phyloP scores from a whole-genome alignment of 371 early-diverging fungal genomes.

The Amoeboaphelidium occidentale region DNA sequence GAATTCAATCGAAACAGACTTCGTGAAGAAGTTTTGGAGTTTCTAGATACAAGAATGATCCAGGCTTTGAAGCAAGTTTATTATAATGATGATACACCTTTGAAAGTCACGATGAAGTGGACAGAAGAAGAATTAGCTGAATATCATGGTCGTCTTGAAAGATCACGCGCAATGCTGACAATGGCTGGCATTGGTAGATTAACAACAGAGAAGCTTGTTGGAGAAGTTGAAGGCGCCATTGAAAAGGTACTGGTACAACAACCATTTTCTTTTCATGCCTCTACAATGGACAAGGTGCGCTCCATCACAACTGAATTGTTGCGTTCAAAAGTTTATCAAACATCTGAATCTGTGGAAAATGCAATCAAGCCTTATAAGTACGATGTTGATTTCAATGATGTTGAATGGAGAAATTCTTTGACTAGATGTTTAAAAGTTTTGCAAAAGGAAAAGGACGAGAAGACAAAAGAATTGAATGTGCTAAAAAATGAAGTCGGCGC shows the following conservation, averaged over 20 bases:
- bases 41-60: slow-evolving; percentile 65
- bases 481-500: slow-evolving; percentile 52
- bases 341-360: slow-evolving; percentile 90
- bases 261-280: slow-evolving; percentile 62
- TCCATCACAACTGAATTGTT: too few relatives aligned
- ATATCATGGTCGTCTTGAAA: too few relatives aligned
- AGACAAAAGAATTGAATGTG: slow-evolving; percentile 34
- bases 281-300: slow-evolving; percentile 48
- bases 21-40: slow-evolving; percentile 51
- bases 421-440: slow-evolving; percentile 42
- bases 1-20: slow-evolving; percentile 77
- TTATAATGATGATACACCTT: slow-evolving; percentile 45
- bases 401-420: slow-evolving; percentile 75
- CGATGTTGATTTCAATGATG: slow-evolving; percentile 71
- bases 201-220: slow-evolving; percentile 68
- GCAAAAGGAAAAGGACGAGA: slow-evolving; percentile 45
- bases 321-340: slow-evolving; percentile 56
- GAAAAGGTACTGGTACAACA: slow-evolving; percentile 48
- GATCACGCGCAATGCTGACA: slow-evolving; percentile 64
- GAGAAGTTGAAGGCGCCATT: slow-evolving; percentile 55
- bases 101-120: too few relatives aligned
- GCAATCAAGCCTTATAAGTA: slow-evolving; percentile 94
- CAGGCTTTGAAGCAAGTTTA: slow-evolving; percentile 78
- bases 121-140: too few relatives aligned
- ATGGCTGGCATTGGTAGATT: slow-evolving; percentile 78